phyloP scores from a whole-genome alignment of 371 early-diverging fungal genomes.

The Nematocida ironsii region DNA sequence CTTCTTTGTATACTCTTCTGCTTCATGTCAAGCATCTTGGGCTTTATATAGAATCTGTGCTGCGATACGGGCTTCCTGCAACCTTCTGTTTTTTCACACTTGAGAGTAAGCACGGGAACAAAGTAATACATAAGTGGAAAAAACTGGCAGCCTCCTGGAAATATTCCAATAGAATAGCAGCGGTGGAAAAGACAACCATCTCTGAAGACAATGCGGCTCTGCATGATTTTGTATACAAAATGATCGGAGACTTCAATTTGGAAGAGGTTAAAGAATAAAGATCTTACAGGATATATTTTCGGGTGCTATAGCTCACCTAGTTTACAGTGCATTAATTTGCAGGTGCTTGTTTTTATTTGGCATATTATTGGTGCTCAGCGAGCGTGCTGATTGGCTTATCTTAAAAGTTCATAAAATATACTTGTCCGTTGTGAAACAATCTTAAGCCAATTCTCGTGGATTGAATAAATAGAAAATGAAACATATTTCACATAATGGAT shows the following conservation, averaged over 20 bases:
- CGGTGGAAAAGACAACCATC: slow-evolving; percentile 5
- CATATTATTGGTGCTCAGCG: neutral
- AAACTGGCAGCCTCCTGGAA: slow-evolving; percentile 50
- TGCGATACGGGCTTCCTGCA: slow-evolving; percentile 56
- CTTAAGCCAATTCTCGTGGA: neutral
- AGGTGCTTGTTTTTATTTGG: no score
- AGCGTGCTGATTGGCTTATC: neutral
- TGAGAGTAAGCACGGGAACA: slow-evolving; percentile 5
- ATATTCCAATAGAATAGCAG: slow-evolving; percentile 31
- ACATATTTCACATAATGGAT: slow-evolving; percentile 24
- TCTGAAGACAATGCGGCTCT: slow-evolving; percentile 14
- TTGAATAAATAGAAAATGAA: slow-evolving; percentile 54
- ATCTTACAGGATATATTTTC: neutral
- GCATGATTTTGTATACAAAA: slow-evolving; percentile 50
- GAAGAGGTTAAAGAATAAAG: slow-evolving; percentile 12
- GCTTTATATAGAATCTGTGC: slow-evolving; percentile 57
- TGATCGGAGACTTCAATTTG: slow-evolving; percentile 25
- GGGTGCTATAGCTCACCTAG: no score
- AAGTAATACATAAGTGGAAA: slow-evolving; percentile 52
- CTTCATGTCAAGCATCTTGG: slow-evolving; percentile 45
- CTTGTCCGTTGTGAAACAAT: slow-evolving; percentile 22
- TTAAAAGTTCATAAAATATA: neutral
- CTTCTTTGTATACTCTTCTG: slow-evolving; percentile 25
- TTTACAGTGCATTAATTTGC: no score
- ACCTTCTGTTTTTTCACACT: slow-evolving; percentile 48